Evolutionary conservation across 139 green algal genomes (phyloP).

Genomic region (Haematococcus sp.): DNA sequence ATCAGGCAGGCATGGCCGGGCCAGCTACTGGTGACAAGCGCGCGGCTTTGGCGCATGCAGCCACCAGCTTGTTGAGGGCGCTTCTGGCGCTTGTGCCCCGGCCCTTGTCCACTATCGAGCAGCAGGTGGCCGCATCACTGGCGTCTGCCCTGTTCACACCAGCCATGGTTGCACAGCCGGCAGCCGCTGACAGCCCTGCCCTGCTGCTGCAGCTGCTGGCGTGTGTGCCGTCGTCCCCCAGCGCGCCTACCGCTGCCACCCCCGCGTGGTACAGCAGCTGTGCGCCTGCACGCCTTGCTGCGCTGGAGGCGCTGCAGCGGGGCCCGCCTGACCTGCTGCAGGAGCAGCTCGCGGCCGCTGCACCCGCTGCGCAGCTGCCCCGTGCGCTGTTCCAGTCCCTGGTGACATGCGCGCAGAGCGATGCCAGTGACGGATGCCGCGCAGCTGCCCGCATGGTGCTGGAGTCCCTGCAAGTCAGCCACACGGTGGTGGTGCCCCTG

Average conservation of each 20-base stretch:
- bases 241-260: not conserved
- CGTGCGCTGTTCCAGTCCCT: conserved; percentile 22
- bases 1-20: too few relatives aligned
- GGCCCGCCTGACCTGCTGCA: conserved; percentile 12
- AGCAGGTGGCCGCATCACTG: too few relatives aligned
- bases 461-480: conserved; percentile 29
- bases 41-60: too few relatives aligned
- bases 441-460: conserved; percentile 26
- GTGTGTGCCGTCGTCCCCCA: not conserved
- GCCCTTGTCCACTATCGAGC: too few relatives aligned
- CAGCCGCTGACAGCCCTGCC: not conserved
- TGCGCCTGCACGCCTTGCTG: conserved; percentile 20
- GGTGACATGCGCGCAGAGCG: conserved; percentile 20
- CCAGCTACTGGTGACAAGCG: too few relatives aligned
- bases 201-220: conserved; percentile 18
- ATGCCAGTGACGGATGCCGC: conserved; percentile 31
- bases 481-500: conserved; percentile 31
- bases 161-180: too few relatives aligned
- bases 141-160: too few relatives aligned
- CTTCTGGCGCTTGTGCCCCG: not conserved
- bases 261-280: not conserved
- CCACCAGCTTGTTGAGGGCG: not conserved
- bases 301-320: conserved; percentile 6
- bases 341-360: not conserved
- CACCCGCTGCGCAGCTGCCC: not conserved